These are phyloP conservation scores for Lactifluus volemus DNA, from an alignment of 768 basidiomycete genomes.

Conservation along the genomic window DNA sequence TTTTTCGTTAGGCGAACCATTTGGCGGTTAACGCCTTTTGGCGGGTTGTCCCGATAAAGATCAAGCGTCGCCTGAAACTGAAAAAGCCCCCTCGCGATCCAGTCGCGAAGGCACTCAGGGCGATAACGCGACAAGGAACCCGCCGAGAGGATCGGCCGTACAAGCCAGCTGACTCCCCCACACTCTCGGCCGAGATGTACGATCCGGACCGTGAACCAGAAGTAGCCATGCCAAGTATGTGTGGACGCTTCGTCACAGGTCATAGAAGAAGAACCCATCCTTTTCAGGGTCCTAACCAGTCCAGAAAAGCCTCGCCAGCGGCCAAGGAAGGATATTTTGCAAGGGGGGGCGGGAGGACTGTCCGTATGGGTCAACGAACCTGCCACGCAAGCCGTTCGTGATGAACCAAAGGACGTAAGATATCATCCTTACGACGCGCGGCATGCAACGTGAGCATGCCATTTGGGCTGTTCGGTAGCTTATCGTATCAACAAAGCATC, in stretches of 20 bases:
- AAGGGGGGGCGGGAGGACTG: neutral
- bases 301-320: neutral
- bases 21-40: conserved; percentile 5
- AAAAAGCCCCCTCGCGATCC: neutral
- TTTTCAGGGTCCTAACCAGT: conserved; percentile 8
- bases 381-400: neutral
- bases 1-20: neutral
- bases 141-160: neutral
- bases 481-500: neutral
- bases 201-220: conserved; percentile 3
- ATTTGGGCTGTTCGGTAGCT: conserved; percentile 3
- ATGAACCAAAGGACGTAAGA: neutral
- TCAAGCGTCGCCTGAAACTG: neutral
- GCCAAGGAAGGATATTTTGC: neutral
- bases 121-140: conserved; percentile 10
- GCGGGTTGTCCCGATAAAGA: neutral
- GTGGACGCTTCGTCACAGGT: neutral
- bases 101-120: conserved; percentile 2
- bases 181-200: neutral
- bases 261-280: neutral
- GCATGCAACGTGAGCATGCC: neutral
- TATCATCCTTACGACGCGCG: neutral
- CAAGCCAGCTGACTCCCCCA: conserved; percentile 2
- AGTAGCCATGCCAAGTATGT: conserved; percentile 7
- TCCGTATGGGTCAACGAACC: conserved; percentile 11